Conservation (phyloP, 768 basidiomycete species). For the Boletus huronensis region DNA sequence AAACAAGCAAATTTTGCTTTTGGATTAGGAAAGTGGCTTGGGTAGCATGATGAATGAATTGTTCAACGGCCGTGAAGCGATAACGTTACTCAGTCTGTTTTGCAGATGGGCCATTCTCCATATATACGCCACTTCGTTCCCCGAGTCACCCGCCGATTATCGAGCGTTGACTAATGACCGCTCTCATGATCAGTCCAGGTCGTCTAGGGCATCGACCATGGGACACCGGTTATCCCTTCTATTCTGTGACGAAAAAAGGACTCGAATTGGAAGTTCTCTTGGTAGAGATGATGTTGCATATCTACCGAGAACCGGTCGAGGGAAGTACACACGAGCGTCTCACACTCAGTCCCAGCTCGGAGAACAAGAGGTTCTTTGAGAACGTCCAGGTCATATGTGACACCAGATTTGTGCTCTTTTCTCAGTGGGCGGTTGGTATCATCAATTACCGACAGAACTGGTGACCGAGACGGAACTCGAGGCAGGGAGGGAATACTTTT, state of each 20-base stretch:
- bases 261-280: conserved; percentile 19
- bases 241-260: conserved; percentile 22
- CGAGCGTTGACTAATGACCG: not conserved
- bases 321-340: conserved; percentile 12
- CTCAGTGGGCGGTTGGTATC: conserved; percentile 24
- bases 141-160: conserved; percentile 20
- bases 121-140: conserved; percentile 16
- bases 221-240: conserved; percentile 21
- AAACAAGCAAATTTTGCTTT: too few relatives aligned
- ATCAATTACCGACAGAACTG: conserved; percentile 23
- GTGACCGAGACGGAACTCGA: conserved; percentile 13
- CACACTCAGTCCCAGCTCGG: conserved; percentile 10
- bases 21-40: too few relatives aligned
- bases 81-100: too few relatives aligned
- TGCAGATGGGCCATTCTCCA: too few relatives aligned
- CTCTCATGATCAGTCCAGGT: not conserved
- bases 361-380: conserved; percentile 14
- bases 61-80: too few relatives aligned
- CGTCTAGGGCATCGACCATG: conserved; percentile 5
- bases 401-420: conserved; percentile 19
- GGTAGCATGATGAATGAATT: too few relatives aligned
- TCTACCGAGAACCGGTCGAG: conserved; percentile 9
- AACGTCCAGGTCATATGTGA: conserved; percentile 16
- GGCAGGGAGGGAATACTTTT: conserved; percentile 15
- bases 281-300: conserved; percentile 23